Base-by-base conservation (phyloP, 345 rosid genomes). In the Mangifera indica region DNA sequence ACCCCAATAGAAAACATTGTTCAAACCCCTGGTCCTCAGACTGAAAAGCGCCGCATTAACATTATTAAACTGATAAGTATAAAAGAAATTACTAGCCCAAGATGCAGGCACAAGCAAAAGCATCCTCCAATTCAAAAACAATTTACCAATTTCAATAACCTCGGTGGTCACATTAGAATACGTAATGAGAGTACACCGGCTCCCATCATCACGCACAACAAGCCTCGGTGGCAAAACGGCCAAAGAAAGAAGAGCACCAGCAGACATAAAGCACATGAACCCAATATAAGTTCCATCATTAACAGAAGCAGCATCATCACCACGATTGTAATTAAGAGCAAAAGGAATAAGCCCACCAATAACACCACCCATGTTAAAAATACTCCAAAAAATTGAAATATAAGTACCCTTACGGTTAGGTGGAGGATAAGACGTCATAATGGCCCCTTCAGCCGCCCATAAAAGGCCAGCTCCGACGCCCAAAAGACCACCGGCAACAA, bases 381-480 rank as follows among this genome's bases (percentile, higher is more conserved):
- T 83, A 40, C 85, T 81, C 96, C 93, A 90, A 75, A 90, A 90
- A 10, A 90, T 66, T 2, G 97, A 88, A 51, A 92, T 94, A 69
- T 89, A 94, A 11, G 84, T 79, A 12, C 98, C 98, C 72, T 94
- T 94, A 18, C 97, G 82, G 49, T 84, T 60, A 0, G 92, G 85
- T 0, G 97, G 97, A 34, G 97, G 98, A 61, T 90, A 94, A 7
- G 97, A 76, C n/a, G 97, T 92, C 97, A 92, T 94, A 70, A 94
- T 93, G 10, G 98, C 97, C 1, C 97, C 98, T 66, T 94, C 84
- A 0, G 91, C 95, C 2, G 98, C 97, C 97, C 98, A 94, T 3
- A 94, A 80, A 29, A 94, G 93, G 0, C 98, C 97, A 0, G 98
- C 98, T 4, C 97, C 97, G 60, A 89, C 42, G 1, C 98, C 98